Evolutionary conservation across 768 basidiomycete species (phyloP).

Genomic region (Cyclocybe aegerita): DNA sequence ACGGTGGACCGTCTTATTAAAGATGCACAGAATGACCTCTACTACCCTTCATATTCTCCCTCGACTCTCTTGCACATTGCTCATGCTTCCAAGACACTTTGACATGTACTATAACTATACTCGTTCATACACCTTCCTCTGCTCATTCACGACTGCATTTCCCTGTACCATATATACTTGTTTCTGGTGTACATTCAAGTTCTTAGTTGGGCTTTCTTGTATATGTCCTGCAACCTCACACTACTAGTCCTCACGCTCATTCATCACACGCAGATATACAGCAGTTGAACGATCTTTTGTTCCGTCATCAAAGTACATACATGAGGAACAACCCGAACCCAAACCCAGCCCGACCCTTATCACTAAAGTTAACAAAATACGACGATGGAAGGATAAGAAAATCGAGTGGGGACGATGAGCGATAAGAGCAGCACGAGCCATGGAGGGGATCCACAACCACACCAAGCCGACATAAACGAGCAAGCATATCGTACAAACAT

Average conservation of each 20-base stretch:
- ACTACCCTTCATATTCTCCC: slow-evolving; percentile 51
- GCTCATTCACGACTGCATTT: not conserved
- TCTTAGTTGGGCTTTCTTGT: not conserved
- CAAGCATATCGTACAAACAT: slow-evolving; percentile 24
- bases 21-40: slow-evolving; percentile 66
- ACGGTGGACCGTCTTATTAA: slow-evolving; percentile 56
- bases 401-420: slow-evolving; percentile 29
- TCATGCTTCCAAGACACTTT: slow-evolving; percentile 41
- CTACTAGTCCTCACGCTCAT: slow-evolving; percentile 4
- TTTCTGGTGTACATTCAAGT: slow-evolving; percentile 3
- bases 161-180: not conserved
- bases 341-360: slow-evolving; percentile 31
- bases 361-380: slow-evolving; percentile 16
- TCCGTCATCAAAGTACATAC: slow-evolving; percentile 44
- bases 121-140: not conserved
- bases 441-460: slow-evolving; percentile 30
- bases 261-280: slow-evolving; percentile 14
- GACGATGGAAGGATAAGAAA: not conserved
- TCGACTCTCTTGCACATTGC: slow-evolving; percentile 59
- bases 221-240: not conserved
- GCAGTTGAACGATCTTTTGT: slow-evolving; percentile 58
- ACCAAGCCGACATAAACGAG: slow-evolving; percentile 34
- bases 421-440: slow-evolving; percentile 24
- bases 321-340: slow-evolving; percentile 52
- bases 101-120: not conserved